These are phyloP conservation scores for Lupinus albus DNA, from an alignment of 306 rosid genomes.

Conservation along the genomic window DNA sequence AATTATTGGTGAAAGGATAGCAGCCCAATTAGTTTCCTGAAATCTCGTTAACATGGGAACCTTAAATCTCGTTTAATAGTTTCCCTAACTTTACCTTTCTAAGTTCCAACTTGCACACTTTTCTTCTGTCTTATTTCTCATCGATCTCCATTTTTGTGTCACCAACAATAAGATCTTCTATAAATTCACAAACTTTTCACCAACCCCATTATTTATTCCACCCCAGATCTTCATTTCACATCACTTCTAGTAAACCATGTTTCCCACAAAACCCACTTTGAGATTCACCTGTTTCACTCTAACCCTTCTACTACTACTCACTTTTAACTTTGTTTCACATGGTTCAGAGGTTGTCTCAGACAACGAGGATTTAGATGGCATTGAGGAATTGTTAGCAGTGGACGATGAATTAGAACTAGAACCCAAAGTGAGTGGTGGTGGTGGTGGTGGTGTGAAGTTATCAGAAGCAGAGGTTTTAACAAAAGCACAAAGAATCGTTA, in stretches of 20 bases:
- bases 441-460: conserved; percentile 43
- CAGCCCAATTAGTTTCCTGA: conserved; percentile 15
- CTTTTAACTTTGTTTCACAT: conserved; percentile 37
- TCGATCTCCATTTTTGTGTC: neutral
- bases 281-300: conserved; percentile 54
- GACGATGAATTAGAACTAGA: conserved; percentile 68
- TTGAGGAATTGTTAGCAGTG: conserved; percentile 73
- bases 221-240: conserved; percentile 53
- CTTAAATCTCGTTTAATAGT: conserved; percentile 42
- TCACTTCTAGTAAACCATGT: conserved; percentile 44
- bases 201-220: neutral
- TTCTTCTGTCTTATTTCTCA: conserved; percentile 15
- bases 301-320: conserved; percentile 55
- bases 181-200: conserved; percentile 15
- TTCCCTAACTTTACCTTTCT: conserved; percentile 11
- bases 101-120: neutral
- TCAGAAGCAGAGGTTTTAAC: conserved; percentile 81
- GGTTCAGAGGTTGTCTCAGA: conserved; percentile 53
- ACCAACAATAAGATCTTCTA: conserved; percentile 5
- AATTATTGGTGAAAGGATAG: conserved; percentile 33
- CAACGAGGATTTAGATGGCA: conserved; percentile 61
- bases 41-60: conserved; percentile 33
- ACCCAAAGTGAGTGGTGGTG: conserved; percentile 34
- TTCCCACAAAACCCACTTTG: conserved; percentile 52
- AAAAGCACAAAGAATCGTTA: conserved; percentile 86